phyloP scores from a whole-genome alignment of 768 basidiomycete genomes.

The Scleroderma bovista region DNA sequence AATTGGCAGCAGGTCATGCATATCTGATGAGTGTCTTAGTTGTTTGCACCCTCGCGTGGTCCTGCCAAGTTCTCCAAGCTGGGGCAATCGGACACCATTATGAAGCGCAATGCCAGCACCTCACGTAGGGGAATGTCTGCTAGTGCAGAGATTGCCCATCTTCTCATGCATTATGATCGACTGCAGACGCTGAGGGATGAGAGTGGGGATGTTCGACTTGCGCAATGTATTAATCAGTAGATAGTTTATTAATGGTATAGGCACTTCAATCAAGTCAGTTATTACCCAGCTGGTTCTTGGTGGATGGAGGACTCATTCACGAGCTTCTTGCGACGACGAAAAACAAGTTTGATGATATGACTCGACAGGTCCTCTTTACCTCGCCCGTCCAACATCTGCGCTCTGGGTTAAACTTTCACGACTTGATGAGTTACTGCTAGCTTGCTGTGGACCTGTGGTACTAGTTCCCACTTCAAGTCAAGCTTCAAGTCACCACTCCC shows the following conservation, averaged over 20 bases:
- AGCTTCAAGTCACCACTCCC: conserved; percentile 20
- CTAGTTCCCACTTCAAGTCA: conserved; percentile 1
- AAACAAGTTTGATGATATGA: conserved; percentile 24
- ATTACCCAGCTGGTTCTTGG: too few relatives aligned
- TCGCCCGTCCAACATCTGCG: too few relatives aligned
- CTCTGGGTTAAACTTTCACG: too few relatives aligned
- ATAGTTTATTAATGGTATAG: neutral
- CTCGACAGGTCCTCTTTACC: conserved; percentile 12
- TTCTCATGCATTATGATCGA: conserved; percentile 26
- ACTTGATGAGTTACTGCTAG: too few relatives aligned
- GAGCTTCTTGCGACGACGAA: conserved; percentile 1
- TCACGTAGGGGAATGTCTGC: conserved; percentile 16
- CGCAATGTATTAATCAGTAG: conserved; percentile 28
- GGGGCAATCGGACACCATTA: conserved; percentile 46
- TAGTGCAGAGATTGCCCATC: conserved; percentile 22
- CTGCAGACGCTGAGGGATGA: conserved; percentile 16
- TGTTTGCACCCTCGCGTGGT: conserved; percentile 56
- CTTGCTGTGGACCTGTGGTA: neutral
- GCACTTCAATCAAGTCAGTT: too few relatives aligned
- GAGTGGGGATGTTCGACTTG: conserved; percentile 22
- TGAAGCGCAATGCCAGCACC: conserved; percentile 46
- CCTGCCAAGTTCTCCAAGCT: conserved; percentile 51
- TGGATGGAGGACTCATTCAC: too few relatives aligned
- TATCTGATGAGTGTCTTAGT: conserved; percentile 30
- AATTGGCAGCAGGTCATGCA: neutral